Evolutionary conservation across 176 grass and related monocot genomes (phyloP).

Genomic region (Hsuehochloa calcarea): DNA sequence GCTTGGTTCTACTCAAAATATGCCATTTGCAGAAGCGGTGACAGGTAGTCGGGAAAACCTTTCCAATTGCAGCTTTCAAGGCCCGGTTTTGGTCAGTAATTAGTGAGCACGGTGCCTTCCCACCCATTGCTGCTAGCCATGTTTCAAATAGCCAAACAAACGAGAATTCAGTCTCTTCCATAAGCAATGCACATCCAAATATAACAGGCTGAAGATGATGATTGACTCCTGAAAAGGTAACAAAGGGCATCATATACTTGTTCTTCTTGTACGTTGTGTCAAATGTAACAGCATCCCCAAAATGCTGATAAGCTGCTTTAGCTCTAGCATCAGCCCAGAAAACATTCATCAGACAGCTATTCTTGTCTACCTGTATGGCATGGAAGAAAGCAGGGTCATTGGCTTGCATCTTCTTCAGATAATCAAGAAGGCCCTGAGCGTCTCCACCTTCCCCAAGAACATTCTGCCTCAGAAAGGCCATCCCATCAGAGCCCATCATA

Average conservation of each 20-base stretch:
- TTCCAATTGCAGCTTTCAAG: conserved; percentile 66
- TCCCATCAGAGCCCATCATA: conserved; percentile 44
- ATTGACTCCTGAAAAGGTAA: conserved; percentile 80
- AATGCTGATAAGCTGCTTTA: conserved; percentile 58
- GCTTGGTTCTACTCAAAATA: conserved; percentile 77
- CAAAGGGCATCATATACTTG: conserved; percentile 87
- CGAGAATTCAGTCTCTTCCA: conserved; percentile 76
- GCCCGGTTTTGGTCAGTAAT: conserved; percentile 84
- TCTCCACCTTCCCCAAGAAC: conserved; percentile 67
- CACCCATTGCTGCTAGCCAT: conserved; percentile 79
- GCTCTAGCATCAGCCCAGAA: conserved; percentile 86
- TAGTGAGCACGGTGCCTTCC: conserved; percentile 55
- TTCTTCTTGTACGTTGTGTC: conserved; percentile 91
- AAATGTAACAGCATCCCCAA: conserved; percentile 79
- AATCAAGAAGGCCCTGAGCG: conserved; percentile 63
- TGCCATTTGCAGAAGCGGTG: conserved; percentile 90
- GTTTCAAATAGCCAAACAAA: conserved; percentile 88
- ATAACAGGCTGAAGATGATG: conserved; percentile 85
- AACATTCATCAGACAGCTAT: conserved; percentile 69
- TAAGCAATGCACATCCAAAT: conserved; percentile 83
- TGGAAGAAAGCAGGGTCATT: conserved; percentile 71
- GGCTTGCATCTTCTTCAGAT: conserved; percentile 70
- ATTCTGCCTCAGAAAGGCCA: conserved; percentile 59
- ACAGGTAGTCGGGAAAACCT: conserved; percentile 63
- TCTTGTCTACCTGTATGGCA: conserved; percentile 81